Evolutionary conservation across 2,329 filamentous ascomycete species (phyloP).

Genomic region (Colletotrichum sp.): DNA sequence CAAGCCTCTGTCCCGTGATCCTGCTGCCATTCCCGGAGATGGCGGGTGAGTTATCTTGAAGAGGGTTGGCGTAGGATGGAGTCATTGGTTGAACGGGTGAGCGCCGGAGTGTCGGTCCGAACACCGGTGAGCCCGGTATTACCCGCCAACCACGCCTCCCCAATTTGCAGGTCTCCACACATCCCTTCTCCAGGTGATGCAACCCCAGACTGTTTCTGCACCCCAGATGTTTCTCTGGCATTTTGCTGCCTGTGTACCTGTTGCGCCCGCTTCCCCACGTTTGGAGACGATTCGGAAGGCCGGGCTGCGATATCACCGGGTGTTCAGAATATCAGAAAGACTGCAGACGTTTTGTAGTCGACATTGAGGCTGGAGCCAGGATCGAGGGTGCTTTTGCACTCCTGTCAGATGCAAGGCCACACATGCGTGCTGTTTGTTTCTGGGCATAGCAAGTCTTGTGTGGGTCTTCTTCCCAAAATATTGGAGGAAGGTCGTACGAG

Average conservation of each 20-base stretch:
- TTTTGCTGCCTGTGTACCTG: background rate
- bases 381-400: background rate
- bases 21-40: conserved; percentile 1
- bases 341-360: background rate
- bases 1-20: background rate
- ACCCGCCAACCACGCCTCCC: conserved; percentile 20
- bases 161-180: background rate
- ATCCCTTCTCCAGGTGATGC: background rate
- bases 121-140: conserved; percentile 10
- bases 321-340: background rate
- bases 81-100: conserved; percentile 5
- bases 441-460: background rate
- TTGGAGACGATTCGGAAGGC: background rate
- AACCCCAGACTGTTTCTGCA: conserved; percentile 18
- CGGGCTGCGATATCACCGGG: background rate
- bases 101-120: conserved; percentile 19
- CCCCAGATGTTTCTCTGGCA: conserved; percentile 15
- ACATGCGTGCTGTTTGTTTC: background rate
- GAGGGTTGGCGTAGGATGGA: conserved; percentile 2
- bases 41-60: conserved; percentile 3
- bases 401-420: background rate
- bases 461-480: background rate
- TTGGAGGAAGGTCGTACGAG: background rate
- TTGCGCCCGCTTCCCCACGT: background rate
- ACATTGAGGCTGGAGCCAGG: background rate